phyloP scores from a whole-genome alignment of 345 rosid species.

The Eucalyptus pumila region DNA sequence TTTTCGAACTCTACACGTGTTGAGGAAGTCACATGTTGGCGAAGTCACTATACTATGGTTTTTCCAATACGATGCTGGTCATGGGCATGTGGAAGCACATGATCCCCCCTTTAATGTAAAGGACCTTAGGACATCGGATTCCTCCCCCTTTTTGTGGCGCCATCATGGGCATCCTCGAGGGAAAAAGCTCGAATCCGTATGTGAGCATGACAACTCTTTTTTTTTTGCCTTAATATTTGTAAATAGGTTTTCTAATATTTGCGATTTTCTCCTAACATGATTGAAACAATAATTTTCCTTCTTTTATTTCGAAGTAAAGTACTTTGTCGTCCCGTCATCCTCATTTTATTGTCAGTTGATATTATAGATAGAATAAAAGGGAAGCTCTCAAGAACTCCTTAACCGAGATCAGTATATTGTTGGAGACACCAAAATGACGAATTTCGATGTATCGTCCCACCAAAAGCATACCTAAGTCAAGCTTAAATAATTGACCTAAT shows the following conservation, averaged over 20 bases:
- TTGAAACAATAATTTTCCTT: background rate
- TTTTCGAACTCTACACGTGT: background rate
- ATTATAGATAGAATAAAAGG: background rate
- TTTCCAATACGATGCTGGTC: background rate
- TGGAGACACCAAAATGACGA: background rate
- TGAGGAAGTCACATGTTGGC: background rate
- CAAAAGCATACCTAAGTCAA: background rate
- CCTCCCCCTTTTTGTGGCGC: background rate
- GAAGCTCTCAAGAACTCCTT: background rate
- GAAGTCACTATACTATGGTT: background rate
- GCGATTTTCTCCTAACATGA: background rate
- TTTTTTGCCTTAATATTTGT: background rate
- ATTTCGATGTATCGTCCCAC: background rate
- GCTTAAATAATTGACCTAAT: background rate
- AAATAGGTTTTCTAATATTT: background rate
- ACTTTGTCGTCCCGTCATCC: background rate
- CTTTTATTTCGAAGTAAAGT: background rate
- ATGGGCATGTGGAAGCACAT: background rate
- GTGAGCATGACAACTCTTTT: background rate
- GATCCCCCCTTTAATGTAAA: background rate
- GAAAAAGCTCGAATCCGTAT: background rate
- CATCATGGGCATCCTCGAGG: background rate
- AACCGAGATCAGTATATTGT: no score
- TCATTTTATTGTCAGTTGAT: background rate
- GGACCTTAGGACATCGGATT: background rate